Evolutionary conservation across 1,284 basidiomycete genomes (phyloP), one percentile per base, ranked within the genome.

Genomic region (Ganoderma lucidum): DNA sequence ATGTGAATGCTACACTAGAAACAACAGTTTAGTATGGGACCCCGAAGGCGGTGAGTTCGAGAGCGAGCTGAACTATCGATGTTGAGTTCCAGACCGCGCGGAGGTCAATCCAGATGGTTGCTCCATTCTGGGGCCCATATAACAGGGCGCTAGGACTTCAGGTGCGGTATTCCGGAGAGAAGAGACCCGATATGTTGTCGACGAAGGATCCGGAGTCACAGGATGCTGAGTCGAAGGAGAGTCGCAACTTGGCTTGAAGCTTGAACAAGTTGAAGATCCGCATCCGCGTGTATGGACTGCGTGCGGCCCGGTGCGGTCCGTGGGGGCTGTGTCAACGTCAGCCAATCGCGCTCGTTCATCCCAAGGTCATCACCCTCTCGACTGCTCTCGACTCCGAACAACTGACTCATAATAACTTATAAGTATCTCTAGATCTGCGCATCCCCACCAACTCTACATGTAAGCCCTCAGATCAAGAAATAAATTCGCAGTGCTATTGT

Each of bases 121-220:
- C 60, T 66, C 14, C 65, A 66, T 66, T 66, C 35, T 66, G 28
- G 65, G 65, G 60, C 48, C 51, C 65, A 39, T 28, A 42, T 62
- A 67, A 14, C 37, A 39, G 61, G 44, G 65, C 65, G 61, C 53
- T 30, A 63, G 65, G 53, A 44, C 10, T 51, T 55, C 65, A 56
- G 58, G 32, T 19, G 61, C 65, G 61, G 23, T 42, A 39, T 10
- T 56, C 48, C 60, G 60, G 42, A 6, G 3, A 19, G 14, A 17
- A 42, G 23, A 30, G n/a, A 28, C 4, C n/a, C 8, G 10, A 28
- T 23, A 23, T 9, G 32, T 53, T 30, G 28, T 41, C 48, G 23
- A 17, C 28, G 15, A 23, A 23, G 23, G 23, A 23, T 28, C 3
- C 10, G 48, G 48, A 51, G 23, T 51, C 48, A 23, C n/a, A 51